Base-by-base conservation (phyloP, 2,329 filamentous ascomycete genomes). In the Clarireedia paspali region DNA sequence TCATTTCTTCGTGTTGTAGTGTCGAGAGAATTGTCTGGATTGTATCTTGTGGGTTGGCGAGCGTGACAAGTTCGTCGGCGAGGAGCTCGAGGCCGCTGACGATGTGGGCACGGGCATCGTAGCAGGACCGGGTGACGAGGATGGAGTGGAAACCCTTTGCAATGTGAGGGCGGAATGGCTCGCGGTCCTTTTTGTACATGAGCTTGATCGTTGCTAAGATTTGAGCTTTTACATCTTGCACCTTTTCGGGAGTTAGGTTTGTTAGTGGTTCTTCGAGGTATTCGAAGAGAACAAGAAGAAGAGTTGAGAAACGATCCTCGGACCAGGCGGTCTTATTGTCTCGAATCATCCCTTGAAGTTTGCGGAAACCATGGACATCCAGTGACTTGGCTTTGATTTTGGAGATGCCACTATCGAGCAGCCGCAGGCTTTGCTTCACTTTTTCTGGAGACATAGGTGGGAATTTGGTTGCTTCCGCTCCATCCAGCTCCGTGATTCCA, bases 331-430 rank as follows among this genome's bases (percentile, higher is more conserved):
- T 77, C 64, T 79, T 79, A 66, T 77, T 81, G 57, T 87, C 84
- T 60, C 86, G 84, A 58, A 90, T 78, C 61, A 91, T 78, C 40
- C 84, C 84, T 69, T 91, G 88, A 49, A 91, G 75, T 65, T 88
- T 88, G 53, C 88, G 82, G 76, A 91, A 90, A 56, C 88, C 88
- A 66, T 91, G 87, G 3, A 88, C 87, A 66, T 91, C 88, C n/a
- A 92, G 79, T 1, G 82, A 82, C 64, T 83, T 82, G 30, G 81
- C 77, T 62, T 83, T 83, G 63, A 91, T 85, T 60, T 88, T 87
- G 51, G 83, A 75, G 62, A 91, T 88, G 50, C 86, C 88, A 63
- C 87, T 91, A 34, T 85, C 81, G 5, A 92, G 77, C 24, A 91
- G 74, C 46, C 85, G 81, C 6, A 73, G 71, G 63, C 77, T 82